Evolutionary conservation across 768 basidiomycete genomes (phyloP), one percentile per base, ranked within the genome.

Genomic region (Roridomyces roridus): DNA sequence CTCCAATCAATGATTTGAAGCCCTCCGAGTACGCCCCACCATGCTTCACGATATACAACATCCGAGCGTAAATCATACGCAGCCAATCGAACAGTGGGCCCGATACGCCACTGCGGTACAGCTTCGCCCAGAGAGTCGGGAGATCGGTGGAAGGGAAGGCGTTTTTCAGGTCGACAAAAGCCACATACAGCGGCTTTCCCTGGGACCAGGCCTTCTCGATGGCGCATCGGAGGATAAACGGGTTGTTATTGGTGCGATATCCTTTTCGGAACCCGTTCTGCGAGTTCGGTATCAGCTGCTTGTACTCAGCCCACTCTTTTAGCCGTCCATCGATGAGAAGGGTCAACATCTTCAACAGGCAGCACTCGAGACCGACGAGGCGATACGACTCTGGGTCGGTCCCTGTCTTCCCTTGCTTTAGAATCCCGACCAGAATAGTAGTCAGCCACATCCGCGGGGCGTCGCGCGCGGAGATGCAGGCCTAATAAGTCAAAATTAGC

Each of bases 261-360:
- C n/a, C n/a, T n/a, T n/a, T n/a, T n/a, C 72, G 48, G 40, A 74
- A 75, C 0, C 74, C 71, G 50, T 69, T 74, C 57, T 75, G 74
- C 1, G 68, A 67, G 10, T 49, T 47, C 0, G 72, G 73, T 2
- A 75, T 12, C 1, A 69, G 21, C 10, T 46, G 31, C 1, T 39
- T 14, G 1, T 37, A 34, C 11, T 67, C 67, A 2, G 52, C 51
- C 64, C 62, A 68, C n/a, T 35, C 53, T 12, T 40, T 51, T 5
- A 67, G 47, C 5, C 64, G 49, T 24, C 41, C 47, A 20, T 65
- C 57, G 17, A 68, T 65, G 3, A 68, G 51, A 0, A 67, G 60
- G 17, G 65, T 68, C 53, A 68, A 51, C 10, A 65, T 35, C 31
- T 67, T 68, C 3, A 68, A 42, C 1, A 65, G 43, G 46, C 62